Evolutionary conservation across 73 alveolate genomes (phyloP).

Genomic region (Uronychia setigera): DNA sequence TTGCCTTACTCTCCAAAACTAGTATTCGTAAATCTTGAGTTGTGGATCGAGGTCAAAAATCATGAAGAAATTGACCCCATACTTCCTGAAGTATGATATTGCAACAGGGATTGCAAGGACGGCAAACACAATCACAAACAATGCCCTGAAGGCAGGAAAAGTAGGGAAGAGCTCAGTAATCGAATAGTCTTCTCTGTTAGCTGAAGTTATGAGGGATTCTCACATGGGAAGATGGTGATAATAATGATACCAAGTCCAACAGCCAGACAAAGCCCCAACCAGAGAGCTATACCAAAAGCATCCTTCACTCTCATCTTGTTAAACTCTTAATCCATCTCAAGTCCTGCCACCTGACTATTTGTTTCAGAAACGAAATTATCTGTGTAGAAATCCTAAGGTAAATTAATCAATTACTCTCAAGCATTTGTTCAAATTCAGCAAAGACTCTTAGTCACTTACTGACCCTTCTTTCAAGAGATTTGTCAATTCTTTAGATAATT

Average conservation of each 20-base stretch:
- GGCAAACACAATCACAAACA: not conserved
- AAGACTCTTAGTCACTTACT: not conserved
- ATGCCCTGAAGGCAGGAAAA: conserved; percentile 1
- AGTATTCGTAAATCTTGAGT: not conserved
- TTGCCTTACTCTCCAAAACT: not conserved
- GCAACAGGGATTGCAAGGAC: not conserved
- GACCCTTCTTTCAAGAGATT: not conserved
- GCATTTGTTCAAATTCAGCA: not conserved
- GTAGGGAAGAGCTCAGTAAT: not conserved
- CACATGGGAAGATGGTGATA: not conserved
- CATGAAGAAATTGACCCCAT: conserved; percentile 3
- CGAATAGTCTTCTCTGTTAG: not conserved
- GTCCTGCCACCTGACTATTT: not conserved
- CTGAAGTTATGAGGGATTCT: not conserved
- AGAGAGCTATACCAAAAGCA: not conserved
- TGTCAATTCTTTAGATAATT: conserved; percentile 6
- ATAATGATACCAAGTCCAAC: not conserved
- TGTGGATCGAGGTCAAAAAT: not conserved
- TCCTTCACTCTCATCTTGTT: not conserved
- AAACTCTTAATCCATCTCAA: not conserved
- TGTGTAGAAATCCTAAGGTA: not conserved
- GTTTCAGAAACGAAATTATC: not conserved
- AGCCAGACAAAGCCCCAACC: not conserved
- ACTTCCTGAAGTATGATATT: not conserved
- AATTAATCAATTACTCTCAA: not conserved